These are phyloP conservation scores for Xerocomellus chrysenteron DNA, from an alignment of 768 basidiomycete species.

Conservation along the genomic window DNA sequence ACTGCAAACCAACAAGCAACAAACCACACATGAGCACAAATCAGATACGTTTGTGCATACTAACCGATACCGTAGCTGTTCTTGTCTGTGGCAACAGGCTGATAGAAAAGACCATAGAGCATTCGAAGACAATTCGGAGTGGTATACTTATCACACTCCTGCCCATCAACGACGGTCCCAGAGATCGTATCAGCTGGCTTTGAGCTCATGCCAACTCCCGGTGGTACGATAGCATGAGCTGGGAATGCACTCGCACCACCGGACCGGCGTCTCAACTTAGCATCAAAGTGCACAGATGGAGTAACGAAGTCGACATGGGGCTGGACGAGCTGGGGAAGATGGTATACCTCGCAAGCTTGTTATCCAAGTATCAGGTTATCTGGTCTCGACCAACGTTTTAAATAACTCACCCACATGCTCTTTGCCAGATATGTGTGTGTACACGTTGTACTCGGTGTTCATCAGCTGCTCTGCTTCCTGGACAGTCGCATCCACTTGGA, in stretches of 20 bases:
- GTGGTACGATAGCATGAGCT: constrained; percentile 7
- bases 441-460: constrained; percentile 33
- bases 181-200: constrained; percentile 17
- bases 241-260: neutral
- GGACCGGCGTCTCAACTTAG: constrained; percentile 19
- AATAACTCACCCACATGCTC: constrained; percentile 25
- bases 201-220: constrained; percentile 8
- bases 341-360: constrained; percentile 33
- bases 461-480: constrained; percentile 24
- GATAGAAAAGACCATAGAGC: constrained; percentile 27
- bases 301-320: constrained; percentile 36
- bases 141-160: constrained; percentile 19
- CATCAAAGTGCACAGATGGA: constrained; percentile 37
- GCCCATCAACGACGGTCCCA: constrained; percentile 1
- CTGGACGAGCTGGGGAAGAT: constrained; percentile 31
- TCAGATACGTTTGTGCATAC: neutral
- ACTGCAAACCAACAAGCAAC: constrained; percentile 15
- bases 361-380: neutral
- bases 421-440: constrained; percentile 27
- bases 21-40: neutral
- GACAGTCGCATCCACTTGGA: constrained; percentile 28
- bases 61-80: constrained; percentile 38
- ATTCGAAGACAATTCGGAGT: constrained; percentile 31
- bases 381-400: neutral
- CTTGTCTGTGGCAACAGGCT: constrained; percentile 21